Base-by-base conservation (phyloP, 805 yeast genomes). In the Myxozyma melibiosi region DNA sequence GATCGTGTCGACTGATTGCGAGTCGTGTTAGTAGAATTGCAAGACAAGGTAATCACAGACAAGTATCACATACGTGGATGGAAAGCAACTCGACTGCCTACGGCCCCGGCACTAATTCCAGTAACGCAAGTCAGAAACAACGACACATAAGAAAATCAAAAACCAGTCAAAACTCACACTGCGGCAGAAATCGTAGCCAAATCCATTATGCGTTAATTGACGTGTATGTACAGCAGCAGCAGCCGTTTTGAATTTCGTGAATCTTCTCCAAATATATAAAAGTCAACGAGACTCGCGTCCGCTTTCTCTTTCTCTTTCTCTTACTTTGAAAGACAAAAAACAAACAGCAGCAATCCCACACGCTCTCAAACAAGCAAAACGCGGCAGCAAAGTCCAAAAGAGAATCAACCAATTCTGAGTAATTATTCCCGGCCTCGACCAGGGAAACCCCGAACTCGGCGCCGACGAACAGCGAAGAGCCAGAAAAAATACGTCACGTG, bases 111-210 rank as follows among this genome's bases (percentile, higher is more conserved):
- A 25, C 73, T 70, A 34, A 16, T 39, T 20, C n/a, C 9, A 1
- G n/a, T 8, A 33, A 30, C 9, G 2, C 3, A 3, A 8, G 37
- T 31, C 11, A 30, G 9, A n/a, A 7, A 22, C 4, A 18, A 38
- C 33, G 5, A 13, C 22, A 18, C 4, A 5, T 42, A 30, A 14
- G n/a, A n/a, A 25, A 16, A 34, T 8, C 20, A 25, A 33, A 22
- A 24, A 28, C 8, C 11, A 14, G 28, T 24, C 28, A 16, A 16
- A 27, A 66, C 71, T 50, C 60, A 69, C 67, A 74, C 76, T 25
- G 76, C 72, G 34, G 76, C 74, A 33, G 70, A 71, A 20, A 74
- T 64, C 5, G 76, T 74, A 20, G 70, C 58, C 31, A 70, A 43
- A 51, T 74, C 76, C 77, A 74, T 74, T 30, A n/a, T n/a, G 13